Base-by-base conservation (phyloP, 2,329 filamentous ascomycete genomes). In the Calonectria pseudoturangicola region DNA sequence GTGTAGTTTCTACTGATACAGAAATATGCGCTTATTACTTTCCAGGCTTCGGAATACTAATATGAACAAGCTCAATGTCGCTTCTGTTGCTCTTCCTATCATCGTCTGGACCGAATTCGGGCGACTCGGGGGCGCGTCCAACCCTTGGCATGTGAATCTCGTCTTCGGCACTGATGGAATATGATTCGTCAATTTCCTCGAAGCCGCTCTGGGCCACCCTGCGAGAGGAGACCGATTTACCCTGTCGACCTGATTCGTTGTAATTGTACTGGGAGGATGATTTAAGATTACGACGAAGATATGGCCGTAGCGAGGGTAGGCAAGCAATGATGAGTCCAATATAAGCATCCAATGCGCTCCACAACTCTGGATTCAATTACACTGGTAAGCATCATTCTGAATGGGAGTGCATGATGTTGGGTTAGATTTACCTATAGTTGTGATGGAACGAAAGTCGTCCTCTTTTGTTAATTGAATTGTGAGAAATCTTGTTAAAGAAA, bases 261-360 rank as follows among this genome's bases (percentile, higher is more conserved):
- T 60, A 60, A 21, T 60, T 60, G 33, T 41, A 60, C 8, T 60
- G 33, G 36, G 54, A 60, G 41, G 54, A 60, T 10, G 54, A 60
- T 41, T 8, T 10, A 7, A 41, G 13, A 9, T 27, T 60, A 4
- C 54, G 54, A 18, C 54, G 54, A 39, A 60, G 54, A 16, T 60
- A 60, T 3, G 54, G 54, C 4, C 54, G 33, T 2, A 60, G 54
- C 2, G 54, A 60, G 25, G 54, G 54, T 12, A 60, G 33, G 8
- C 54, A 60, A 16, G 54, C 36, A 60, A 60, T 41, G 15, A 60
- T 60, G 54, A 60, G 54, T 8, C 54, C 54, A 18, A 60, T 60
- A 33, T 60, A 60, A 27, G 33, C 33, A 41, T 60, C 54, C 15
- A 60, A 41, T 2, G 54, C 54, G 36, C 54, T 60, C 54, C 54